Evolutionary conservation across 345 rosid genomes (phyloP).

Genomic region (Pistacia atlantica): DNA sequence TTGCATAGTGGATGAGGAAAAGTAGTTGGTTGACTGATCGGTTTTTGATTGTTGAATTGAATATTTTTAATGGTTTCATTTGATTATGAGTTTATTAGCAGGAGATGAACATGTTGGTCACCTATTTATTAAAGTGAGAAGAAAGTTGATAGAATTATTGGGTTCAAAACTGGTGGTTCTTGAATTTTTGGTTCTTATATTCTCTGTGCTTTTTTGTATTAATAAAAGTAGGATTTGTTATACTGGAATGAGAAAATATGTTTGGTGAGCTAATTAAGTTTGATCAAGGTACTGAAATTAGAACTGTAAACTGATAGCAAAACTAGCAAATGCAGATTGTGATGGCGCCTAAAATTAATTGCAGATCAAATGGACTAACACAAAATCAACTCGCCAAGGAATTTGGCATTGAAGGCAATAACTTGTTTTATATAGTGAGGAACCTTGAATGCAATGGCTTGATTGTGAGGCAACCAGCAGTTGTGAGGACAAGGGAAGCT

Average conservation of each 20-base stretch:
- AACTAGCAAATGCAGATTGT: constrained; percentile 1
- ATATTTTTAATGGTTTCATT: constrained; percentile 4
- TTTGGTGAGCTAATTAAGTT: background rate
- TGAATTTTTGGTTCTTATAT: background rate
- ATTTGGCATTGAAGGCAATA: constrained; percentile 67
- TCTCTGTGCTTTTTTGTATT: background rate
- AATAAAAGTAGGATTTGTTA: background rate
- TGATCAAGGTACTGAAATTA: background rate
- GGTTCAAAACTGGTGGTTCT: background rate
- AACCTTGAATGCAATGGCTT: constrained; percentile 77
- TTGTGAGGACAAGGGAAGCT: constrained; percentile 71
- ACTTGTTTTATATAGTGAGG: constrained; percentile 65
- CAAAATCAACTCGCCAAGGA: constrained; percentile 83
- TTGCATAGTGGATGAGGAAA: background rate
- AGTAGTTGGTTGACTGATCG: too few relatives aligned
- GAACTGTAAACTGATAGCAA: background rate
- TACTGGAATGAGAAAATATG: background rate
- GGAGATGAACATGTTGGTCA: background rate
- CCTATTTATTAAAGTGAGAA: background rate
- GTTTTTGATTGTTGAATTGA: too few relatives aligned
- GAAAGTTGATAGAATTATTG: background rate
- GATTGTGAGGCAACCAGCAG: constrained; percentile 72
- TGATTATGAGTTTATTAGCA: background rate
- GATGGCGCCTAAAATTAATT: constrained; percentile 16
- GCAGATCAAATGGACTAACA: constrained; percentile 73